A percentile compares a stretch with the other conserved stretches of the same genome.
These are phyloP conservation scores for Begonia fuchsioides DNA, from an alignment of 306 rosid genomes.

Conservation along the genomic window DNA sequence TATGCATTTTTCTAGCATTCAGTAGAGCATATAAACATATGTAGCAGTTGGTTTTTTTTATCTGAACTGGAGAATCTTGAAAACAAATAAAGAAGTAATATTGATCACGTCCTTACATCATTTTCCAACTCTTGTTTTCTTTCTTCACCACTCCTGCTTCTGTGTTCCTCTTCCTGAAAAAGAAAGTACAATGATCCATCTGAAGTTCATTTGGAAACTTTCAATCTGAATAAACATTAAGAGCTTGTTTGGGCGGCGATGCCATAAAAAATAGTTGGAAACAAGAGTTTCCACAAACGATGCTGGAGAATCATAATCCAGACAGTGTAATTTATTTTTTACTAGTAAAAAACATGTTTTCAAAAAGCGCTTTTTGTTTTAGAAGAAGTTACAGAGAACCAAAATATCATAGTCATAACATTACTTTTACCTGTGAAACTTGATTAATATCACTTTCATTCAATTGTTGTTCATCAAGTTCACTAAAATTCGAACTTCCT, in stretches of 20 bases:
- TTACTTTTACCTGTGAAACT: slow-evolving; percentile 39
- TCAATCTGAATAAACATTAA: too few relatives aligned
- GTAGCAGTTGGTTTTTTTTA: too few relatives aligned
- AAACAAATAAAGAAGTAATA: too few relatives aligned
- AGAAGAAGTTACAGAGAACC: not conserved
- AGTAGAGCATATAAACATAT: not conserved
- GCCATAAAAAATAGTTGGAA: too few relatives aligned
- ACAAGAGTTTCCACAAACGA: too few relatives aligned
- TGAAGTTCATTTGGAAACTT: too few relatives aligned
- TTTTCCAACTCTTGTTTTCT: slow-evolving; percentile 13
- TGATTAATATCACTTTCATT: slow-evolving; percentile 21
- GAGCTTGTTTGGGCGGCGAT: too few relatives aligned
- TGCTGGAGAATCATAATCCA: too few relatives aligned
- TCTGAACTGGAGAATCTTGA: too few relatives aligned
- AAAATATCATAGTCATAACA: too few relatives aligned
- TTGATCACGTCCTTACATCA: slow-evolving; percentile 13
- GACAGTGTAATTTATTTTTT: too few relatives aligned
- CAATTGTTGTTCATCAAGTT: slow-evolving; percentile 14
- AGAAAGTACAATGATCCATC: not conserved
- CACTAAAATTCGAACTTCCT: slow-evolving; percentile 33
- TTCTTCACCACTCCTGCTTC: slow-evolving; percentile 12
- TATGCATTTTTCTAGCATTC: not conserved
- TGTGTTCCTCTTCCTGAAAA: slow-evolving; percentile 16
- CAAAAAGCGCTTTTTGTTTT: not conserved
- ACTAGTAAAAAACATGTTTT: too few relatives aligned